Evolutionary conservation across 2,329 filamentous ascomycete genomes (phyloP).

Genomic region (Hirsutella rhossiliensis): DNA sequence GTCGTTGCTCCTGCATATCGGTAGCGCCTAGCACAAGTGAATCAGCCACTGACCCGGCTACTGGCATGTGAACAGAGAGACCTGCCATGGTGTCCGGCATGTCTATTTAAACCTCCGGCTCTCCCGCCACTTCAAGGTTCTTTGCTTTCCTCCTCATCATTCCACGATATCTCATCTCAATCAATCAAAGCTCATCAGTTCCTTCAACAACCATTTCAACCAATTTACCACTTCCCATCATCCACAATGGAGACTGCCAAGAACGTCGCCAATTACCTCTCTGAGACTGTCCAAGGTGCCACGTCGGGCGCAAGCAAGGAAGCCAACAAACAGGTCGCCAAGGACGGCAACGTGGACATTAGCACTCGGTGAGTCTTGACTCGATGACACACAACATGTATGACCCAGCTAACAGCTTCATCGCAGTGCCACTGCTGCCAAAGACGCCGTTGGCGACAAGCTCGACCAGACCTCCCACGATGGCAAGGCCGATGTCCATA

Average conservation of each 20-base stretch:
- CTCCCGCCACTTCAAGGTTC: background rate
- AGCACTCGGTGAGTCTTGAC: conserved; percentile 34
- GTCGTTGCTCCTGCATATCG: no score
- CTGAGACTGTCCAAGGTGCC: conserved; percentile 50
- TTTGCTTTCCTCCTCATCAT: background rate
- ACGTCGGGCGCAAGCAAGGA: conserved; percentile 50
- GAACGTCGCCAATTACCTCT: conserved; percentile 58
- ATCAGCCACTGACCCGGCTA: background rate
- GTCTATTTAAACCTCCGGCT: background rate
- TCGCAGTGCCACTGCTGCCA: conserved; percentile 33
- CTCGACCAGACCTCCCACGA: conserved; percentile 27
- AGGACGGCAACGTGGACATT: conserved; percentile 42
- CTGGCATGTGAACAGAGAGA: no score
- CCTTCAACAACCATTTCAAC: background rate
- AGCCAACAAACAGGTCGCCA: conserved; percentile 58
- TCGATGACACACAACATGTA: background rate
- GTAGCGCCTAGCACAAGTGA: no score
- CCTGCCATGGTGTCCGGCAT: background rate
- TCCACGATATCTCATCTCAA: background rate
- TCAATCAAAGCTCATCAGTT: background rate
- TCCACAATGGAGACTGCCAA: conserved; percentile 39
- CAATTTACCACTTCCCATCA: background rate
- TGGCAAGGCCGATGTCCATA: conserved; percentile 29
- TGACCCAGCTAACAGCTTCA: conserved; percentile 14
- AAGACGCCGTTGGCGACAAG: conserved; percentile 38